A percentile compares a stretch with the other conserved stretches of the same genome.
Conservation (phyloP, 2,329 filamentous ascomycete genomes). For the Teratosphaeria nubilosa region DNA sequence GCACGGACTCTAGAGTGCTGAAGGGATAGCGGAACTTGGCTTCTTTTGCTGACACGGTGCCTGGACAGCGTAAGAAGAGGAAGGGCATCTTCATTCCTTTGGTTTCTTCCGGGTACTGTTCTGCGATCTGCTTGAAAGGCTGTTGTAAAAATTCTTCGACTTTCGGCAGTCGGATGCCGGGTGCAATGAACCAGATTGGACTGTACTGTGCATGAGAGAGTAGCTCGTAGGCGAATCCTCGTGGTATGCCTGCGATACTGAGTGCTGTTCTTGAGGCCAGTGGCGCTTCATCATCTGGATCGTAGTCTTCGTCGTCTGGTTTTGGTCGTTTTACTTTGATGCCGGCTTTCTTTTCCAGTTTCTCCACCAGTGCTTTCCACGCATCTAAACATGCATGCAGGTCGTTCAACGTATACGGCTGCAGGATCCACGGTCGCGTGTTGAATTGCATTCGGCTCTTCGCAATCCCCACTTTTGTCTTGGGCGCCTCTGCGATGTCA, state of each 20-base stretch:
- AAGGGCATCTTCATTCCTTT: slow-evolving; percentile 25
- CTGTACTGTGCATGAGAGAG: slow-evolving; percentile 21
- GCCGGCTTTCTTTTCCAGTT: slow-evolving; percentile 19
- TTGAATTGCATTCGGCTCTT: slow-evolving; percentile 10
- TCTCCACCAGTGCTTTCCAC: slow-evolving; percentile 21
- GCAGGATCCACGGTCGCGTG: slow-evolving; percentile 23
- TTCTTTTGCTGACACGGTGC: slow-evolving; percentile 22
- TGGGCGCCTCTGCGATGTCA: slow-evolving; percentile 4
- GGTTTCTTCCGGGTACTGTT: slow-evolving; percentile 21
- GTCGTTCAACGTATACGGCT: slow-evolving; percentile 23
- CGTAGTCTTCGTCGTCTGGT: slow-evolving; percentile 9
- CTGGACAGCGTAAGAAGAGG: slow-evolving; percentile 23
- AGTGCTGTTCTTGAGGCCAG: slow-evolving; percentile 20
- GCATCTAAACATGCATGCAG: slow-evolving; percentile 19
- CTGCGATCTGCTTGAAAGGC: slow-evolving; percentile 21
- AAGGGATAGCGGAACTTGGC: slow-evolving; percentile 26
- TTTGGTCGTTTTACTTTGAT: slow-evolving; percentile 8
- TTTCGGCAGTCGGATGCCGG: slow-evolving; percentile 23
- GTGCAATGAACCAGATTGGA: slow-evolving; percentile 23
- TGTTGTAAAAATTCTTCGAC: slow-evolving; percentile 25
- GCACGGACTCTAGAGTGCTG: slow-evolving; percentile 21
- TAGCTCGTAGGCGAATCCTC: slow-evolving; percentile 25
- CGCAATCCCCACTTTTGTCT: slow-evolving; percentile 10
- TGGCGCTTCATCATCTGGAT: slow-evolving; percentile 12
- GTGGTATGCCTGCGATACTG: slow-evolving; percentile 19